Base-by-base conservation (phyloP, 2,329 filamentous ascomycete species). In the Tetracladium maxilliforme region DNA sequence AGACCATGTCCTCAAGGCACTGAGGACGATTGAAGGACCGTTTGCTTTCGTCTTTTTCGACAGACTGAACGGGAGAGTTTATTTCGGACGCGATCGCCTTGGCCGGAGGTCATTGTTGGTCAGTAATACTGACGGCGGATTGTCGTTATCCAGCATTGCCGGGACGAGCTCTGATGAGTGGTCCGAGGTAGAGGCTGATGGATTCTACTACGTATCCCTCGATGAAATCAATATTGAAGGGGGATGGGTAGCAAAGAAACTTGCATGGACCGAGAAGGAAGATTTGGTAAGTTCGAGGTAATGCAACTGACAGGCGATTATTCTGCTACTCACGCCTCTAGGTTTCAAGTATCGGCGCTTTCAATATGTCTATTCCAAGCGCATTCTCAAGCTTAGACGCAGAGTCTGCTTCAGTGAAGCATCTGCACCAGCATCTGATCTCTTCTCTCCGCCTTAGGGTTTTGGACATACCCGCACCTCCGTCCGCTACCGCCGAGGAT, bases 31-130 rank as follows among this genome's bases (percentile, higher is more conserved):
- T 14, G 66, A 74, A 30, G 90, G 90, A 1, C 87, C 90, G 0
- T 95, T 90, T 53, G 81, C 87, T 3, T 90, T 95, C 48, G 67
- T 87, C 6, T 94, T 77, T 47, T 78, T 77, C 40, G 78, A 94
- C 52, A 62, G 59, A 10, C 40, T 46, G 7, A 56, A 64, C 26
- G 56, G 55, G 7, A 64, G 63, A 21, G 35, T 95, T 10, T 92
- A 76, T 49, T 94, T 80, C 47, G 84, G 80, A 6, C 69, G 90
- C 35, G 90, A 98, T 47, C 78, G 79, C 30, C 62, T 98, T 4
- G 90, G 90, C 7, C 67, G 90, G 29, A 69, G 90, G 24, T 95
- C 90, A 10, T 56, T 98, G 18, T 58, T 94, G 21, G 52, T 64
- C 11, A 64, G 64, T 27, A 40, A 48, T n/a, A 47, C 52, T n/a